phyloP scores from a whole-genome alignment of 1,139 yeast species.

The Saccharomyces hybrid region DNA sequence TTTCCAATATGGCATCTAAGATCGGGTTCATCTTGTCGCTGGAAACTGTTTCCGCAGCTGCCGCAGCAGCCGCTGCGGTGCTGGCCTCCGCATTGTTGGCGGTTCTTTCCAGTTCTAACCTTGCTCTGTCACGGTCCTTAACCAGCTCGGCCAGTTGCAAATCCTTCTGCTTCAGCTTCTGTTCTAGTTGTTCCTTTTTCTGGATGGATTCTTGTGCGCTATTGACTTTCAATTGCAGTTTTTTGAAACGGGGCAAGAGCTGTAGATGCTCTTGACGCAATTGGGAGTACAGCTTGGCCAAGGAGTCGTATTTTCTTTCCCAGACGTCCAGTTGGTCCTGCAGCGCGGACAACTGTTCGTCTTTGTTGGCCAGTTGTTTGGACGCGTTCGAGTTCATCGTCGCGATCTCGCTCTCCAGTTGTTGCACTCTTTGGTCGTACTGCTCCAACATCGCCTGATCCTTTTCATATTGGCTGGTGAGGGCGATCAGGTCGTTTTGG shows the following conservation, averaged over 20 bases:
- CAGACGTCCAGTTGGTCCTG: conserved; percentile 75
- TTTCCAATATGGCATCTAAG: conserved; percentile 64
- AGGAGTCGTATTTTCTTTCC: conserved; percentile 81
- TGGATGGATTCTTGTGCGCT: conserved; percentile 90
- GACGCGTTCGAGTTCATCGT: conserved; percentile 59
- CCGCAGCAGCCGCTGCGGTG: conserved; percentile 25
- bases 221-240: conserved; percentile 80
- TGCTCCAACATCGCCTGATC: conserved; percentile 81
- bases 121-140: conserved; percentile 83
- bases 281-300: conserved; percentile 86
- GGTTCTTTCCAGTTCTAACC: conserved; percentile 66
- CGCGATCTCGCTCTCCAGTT: conserved; percentile 65
- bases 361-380: conserved; percentile 70
- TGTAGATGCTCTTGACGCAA: conserved; percentile 87
- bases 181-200: conserved; percentile 74
- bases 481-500: conserved; percentile 65
- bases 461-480: conserved; percentile 77
- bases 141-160: conserved; percentile 83
- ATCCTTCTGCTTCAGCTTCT: conserved; percentile 78
- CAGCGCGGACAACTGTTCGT: conserved; percentile 58
- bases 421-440: conserved; percentile 78
- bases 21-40: conserved; percentile 30
- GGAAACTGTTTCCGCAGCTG: conserved; percentile 1
- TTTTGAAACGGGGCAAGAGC: conserved; percentile 69
- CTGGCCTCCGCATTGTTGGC: not conserved